Conservation (phyloP, 2,329 filamentous ascomycete species). For the Magnaporthiopsis incrustans region DNA sequence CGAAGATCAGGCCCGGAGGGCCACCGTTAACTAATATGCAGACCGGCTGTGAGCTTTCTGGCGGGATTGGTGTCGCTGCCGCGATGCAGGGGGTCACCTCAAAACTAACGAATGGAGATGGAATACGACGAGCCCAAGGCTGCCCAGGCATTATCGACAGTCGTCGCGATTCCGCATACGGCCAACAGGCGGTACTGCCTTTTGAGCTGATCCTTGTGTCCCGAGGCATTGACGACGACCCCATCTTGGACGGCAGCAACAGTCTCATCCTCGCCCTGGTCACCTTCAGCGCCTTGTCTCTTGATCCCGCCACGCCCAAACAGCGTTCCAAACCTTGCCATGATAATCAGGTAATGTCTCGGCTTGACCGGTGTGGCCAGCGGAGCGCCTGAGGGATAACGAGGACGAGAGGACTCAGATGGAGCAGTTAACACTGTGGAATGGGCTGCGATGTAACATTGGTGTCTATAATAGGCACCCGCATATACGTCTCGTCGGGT, state of each 20-base stretch:
- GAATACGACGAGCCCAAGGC: slow-evolving; percentile 54
- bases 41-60: slow-evolving; percentile 6
- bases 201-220: slow-evolving; percentile 54
- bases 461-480: too few species aligned
- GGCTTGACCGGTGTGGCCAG: neutral
- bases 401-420: neutral
- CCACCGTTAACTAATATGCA: slow-evolving; percentile 31
- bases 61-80: neutral
- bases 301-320: neutral
- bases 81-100: neutral
- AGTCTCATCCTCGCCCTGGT: slow-evolving; percentile 21
- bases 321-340: neutral
- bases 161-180: slow-evolving; percentile 51
- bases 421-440: neutral
- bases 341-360: neutral
- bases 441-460: neutral
- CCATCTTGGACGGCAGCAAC: slow-evolving; percentile 27
- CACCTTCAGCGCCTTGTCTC: neutral
- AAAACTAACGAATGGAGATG: slow-evolving; percentile 36
- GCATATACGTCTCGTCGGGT: too few species aligned
- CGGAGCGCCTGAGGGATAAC: too few species aligned
- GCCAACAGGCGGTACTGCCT: slow-evolving; percentile 54
- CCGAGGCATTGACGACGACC: slow-evolving; percentile 52
- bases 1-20: slow-evolving; percentile 32
- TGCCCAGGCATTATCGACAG: slow-evolving; percentile 58